These are phyloP conservation scores for Balakata baccata DNA, from an alignment of 345 rosid genomes.

Conservation along the genomic window DNA sequence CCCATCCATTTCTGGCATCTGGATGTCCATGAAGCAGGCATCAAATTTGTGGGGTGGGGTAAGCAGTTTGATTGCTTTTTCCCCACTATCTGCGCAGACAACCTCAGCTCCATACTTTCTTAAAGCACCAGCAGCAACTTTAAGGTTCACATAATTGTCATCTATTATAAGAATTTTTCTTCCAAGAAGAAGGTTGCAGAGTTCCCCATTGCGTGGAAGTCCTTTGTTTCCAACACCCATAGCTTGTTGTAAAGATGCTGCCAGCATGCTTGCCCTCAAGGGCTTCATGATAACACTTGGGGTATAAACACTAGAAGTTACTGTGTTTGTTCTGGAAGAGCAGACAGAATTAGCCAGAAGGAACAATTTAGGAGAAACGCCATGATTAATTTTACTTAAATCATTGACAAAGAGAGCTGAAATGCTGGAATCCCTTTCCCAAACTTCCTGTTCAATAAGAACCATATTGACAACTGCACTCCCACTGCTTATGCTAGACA, in stretches of 20 bases:
- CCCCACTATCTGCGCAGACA: conserved; percentile 63
- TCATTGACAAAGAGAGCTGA: conserved; percentile 41
- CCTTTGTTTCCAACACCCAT: conserved; percentile 64
- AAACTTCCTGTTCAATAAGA: conserved; percentile 78
- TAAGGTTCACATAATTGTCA: conserved; percentile 81
- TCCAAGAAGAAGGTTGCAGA: conserved; percentile 64
- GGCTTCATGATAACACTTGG: conserved; percentile 73
- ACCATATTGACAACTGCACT: conserved; percentile 44
- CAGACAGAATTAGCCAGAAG: conserved; percentile 54
- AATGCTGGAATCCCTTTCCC: conserved; percentile 52
- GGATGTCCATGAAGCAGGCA: conserved; percentile 99
- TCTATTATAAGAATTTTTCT: conserved; percentile 79
- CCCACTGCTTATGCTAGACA: conserved; percentile 34
- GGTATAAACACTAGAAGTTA: conserved; percentile 27
- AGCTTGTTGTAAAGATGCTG: conserved; percentile 69
- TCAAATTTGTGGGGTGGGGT: conserved; percentile 75
- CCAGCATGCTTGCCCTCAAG: conserved; percentile 77
- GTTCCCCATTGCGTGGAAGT: conserved; percentile 56
- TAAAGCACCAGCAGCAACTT: conserved; percentile 89
- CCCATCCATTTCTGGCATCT: conserved; percentile 99
- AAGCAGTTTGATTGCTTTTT: conserved; percentile 56
- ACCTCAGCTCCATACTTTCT: conserved; percentile 94
- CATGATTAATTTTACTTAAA: conserved; percentile 33
- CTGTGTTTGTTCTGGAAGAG: conserved; percentile 29
- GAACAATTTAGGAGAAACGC: conserved; percentile 48